Percentiles rank a stretch among this genome's conserved stretches.
These are phyloP conservation scores for Claviceps spartinae DNA, from an alignment of 2,329 filamentous ascomycete genomes.

Conservation along the genomic window DNA sequence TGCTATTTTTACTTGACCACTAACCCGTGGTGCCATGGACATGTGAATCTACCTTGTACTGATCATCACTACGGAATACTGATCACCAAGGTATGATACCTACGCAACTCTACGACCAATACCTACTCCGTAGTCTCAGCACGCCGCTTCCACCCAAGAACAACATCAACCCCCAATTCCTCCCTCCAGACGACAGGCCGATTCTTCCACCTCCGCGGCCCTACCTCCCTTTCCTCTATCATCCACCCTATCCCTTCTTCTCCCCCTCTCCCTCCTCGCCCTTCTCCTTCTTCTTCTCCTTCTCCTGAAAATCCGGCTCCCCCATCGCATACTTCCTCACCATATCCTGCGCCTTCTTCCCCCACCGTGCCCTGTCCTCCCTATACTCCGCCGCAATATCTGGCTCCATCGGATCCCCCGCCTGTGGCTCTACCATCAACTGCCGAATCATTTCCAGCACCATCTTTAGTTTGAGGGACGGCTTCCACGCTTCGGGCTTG, in stretches of 20 bases:
- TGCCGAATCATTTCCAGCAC: slow-evolving; percentile 66
- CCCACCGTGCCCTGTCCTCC: slow-evolving; percentile 52
- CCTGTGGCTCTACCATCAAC: slow-evolving; percentile 67
- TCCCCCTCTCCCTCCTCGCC: background rate
- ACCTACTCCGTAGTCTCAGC: too few species aligned
- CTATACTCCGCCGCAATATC: slow-evolving; percentile 77
- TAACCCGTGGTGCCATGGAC: too few species aligned
- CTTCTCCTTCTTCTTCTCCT: background rate
- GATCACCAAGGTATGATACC: too few species aligned
- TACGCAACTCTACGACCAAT: too few species aligned
- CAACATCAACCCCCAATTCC: too few species aligned
- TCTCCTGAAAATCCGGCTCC: slow-evolving; percentile 20
- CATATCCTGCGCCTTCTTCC: slow-evolving; percentile 63
- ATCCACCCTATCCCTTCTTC: background rate
- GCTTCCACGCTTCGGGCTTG: slow-evolving; percentile 85
- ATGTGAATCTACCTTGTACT: too few species aligned
- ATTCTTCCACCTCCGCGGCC: background rate
- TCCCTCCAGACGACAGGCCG: too few species aligned
- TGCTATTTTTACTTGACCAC: too few species aligned
- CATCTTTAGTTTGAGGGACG: slow-evolving; percentile 58
- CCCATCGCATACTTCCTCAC: slow-evolving; percentile 56
- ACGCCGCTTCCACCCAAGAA: too few species aligned
- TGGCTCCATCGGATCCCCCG: slow-evolving; percentile 79
- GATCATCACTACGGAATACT: too few species aligned
- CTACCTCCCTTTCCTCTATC: background rate